A percentile compares a stretch with the other conserved stretches of the same genome.
phyloP scores from a whole-genome alignment of 805 yeast species.

The Wickerhamomyces bisporus region DNA sequence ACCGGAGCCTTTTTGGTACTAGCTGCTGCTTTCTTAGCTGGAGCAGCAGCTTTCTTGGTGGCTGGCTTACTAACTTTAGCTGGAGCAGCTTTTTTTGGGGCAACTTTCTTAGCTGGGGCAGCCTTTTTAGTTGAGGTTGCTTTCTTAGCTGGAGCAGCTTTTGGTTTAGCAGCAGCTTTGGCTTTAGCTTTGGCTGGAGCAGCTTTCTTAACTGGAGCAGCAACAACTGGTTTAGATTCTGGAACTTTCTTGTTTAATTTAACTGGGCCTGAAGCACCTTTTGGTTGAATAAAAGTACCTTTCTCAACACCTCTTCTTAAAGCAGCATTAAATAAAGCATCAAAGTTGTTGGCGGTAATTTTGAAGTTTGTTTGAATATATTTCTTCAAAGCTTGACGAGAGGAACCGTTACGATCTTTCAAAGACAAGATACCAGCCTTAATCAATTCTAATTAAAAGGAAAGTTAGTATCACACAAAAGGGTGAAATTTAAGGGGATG shows the following conservation, averaged over 20 bases:
- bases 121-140: conserved; percentile 25
- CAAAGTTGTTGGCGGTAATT: conserved; percentile 60
- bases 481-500: not conserved
- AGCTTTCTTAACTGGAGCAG: conserved; percentile 23
- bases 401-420: conserved; percentile 76
- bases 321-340: conserved; percentile 70
- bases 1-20: conserved; percentile 18
- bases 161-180: conserved; percentile 17
- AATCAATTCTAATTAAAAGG: conserved; percentile 24
- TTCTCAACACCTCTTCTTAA: conserved; percentile 73
- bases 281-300: conserved; percentile 79
- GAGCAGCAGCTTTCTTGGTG: conserved; percentile 26
- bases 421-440: conserved; percentile 60
- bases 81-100: conserved; percentile 25
- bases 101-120: conserved; percentile 20
- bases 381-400: conserved; percentile 87
- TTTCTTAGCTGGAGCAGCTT: conserved; percentile 26
- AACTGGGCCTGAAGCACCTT: conserved; percentile 86
- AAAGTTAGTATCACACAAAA: not conserved
- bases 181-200: conserved; percentile 21
- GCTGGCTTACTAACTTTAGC: conserved; percentile 31
- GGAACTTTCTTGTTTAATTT: conserved; percentile 41
- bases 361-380: conserved; percentile 63
- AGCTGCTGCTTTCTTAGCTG: conserved; percentile 22
- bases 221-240: conserved; percentile 18